Evolutionary conservation across 148 eudicot species (phyloP).

Genomic region (Arctostaphylos glauca): DNA sequence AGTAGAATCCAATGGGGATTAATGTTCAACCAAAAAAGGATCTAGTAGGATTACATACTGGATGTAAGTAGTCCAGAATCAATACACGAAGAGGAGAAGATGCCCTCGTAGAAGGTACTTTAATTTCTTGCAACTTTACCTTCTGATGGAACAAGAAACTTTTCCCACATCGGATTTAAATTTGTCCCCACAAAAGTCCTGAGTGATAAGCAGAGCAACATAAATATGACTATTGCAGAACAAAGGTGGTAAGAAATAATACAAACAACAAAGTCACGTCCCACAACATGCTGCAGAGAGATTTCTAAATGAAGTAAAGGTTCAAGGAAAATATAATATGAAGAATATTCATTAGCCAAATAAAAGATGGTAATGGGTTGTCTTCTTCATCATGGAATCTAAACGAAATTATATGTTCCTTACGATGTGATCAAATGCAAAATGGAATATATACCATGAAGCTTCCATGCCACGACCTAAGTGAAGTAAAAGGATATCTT

Average conservation of each 20-base stretch:
- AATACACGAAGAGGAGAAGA: not conserved
- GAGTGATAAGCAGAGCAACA: constrained; percentile 24
- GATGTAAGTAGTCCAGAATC: not conserved
- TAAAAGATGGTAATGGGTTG: not conserved
- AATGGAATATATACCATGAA: not conserved
- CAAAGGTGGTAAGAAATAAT: not conserved
- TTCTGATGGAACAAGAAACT: constrained; percentile 70
- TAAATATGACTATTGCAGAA: constrained; percentile 15
- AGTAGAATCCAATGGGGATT: constrained; percentile 2
- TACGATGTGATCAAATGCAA: not conserved
- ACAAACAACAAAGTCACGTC: not conserved
- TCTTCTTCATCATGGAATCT: not conserved
- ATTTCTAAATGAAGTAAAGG: not conserved
- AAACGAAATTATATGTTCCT: not conserved
- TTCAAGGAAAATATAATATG: not conserved
- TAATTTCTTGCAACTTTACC: constrained; percentile 39
- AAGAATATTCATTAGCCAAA: not conserved
- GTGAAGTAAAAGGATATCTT: not conserved
- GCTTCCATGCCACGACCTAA: not conserved
- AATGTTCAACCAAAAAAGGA: not conserved
- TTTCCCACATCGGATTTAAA: constrained; percentile 84
- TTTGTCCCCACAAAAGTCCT: constrained; percentile 96
- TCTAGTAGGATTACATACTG: not conserved
- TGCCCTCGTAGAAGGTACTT: not conserved
- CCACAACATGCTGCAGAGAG: not conserved